Evolutionary conservation across 1,284 basidiomycete species (phyloP).

Genomic region (Microbotryum violaceum): DNA sequence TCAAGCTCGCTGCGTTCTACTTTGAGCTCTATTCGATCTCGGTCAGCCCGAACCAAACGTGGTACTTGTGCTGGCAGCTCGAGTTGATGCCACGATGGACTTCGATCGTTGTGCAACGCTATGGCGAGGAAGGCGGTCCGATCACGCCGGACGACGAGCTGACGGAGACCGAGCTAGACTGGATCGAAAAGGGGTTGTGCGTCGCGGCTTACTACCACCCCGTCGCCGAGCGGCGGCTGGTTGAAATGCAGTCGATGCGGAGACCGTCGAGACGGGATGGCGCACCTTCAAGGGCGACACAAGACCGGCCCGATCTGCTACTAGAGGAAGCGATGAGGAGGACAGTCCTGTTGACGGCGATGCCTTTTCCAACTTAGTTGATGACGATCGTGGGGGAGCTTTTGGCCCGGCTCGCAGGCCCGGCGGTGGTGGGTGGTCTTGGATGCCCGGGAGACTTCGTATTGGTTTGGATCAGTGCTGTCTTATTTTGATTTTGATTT

Average conservation of each 20-base stretch:
- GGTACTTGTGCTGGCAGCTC: conserved; percentile 24
- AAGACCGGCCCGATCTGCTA: not conserved
- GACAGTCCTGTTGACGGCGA: too few relatives aligned
- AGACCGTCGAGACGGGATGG: too few relatives aligned
- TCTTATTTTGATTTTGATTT: too few relatives aligned
- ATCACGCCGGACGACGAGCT: conserved; percentile 7
- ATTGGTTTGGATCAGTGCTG: too few relatives aligned
- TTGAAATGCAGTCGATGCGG: conserved; percentile 1
- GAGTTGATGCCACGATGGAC: conserved; percentile 21
- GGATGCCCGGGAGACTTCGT: too few relatives aligned
- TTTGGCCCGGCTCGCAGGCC: too few relatives aligned
- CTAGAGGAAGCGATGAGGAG: not conserved
- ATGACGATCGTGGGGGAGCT: too few relatives aligned
- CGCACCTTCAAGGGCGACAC: too few relatives aligned
- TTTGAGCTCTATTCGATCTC: conserved; percentile 9
- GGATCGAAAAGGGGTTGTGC: conserved; percentile 19
- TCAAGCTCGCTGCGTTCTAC: conserved; percentile 21
- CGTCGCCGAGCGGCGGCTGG: conserved; percentile 10
- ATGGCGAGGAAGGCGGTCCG: conserved; percentile 8
- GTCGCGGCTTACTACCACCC: conserved; percentile 7
- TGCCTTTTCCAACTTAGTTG: too few relatives aligned
- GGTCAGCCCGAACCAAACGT: conserved; percentile 17
- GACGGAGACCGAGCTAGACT: conserved; percentile 17
- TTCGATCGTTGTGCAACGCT: conserved; percentile 10
- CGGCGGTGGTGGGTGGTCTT: too few relatives aligned